Evolutionary conservation across 2,329 filamentous ascomycete genomes (phyloP), one percentile per base, ranked within the genome.

Genomic region (Tolypocladium paradoxum): DNA sequence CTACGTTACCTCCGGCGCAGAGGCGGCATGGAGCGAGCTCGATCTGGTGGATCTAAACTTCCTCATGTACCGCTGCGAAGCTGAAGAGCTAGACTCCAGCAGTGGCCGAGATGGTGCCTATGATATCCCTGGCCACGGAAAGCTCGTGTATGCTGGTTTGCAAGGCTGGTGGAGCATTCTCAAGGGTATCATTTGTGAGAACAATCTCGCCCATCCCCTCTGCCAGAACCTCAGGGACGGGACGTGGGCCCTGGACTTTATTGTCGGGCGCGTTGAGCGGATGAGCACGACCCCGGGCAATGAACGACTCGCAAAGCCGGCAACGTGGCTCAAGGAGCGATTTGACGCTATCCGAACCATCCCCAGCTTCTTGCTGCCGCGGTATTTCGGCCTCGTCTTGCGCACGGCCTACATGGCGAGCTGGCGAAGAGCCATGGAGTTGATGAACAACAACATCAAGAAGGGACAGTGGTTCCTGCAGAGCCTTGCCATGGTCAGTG

Each of bases 91-190:
- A 48, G 90, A 93, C 60, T 82, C 81, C 7, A 96, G 87, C 58
- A 79, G 78, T 50, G 89, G 90, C 4, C 78, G 81, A 55, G 89
- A 96, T 65, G 92, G 93, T n/a, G 84, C 85, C 9, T 99, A 97
- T 70, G 81, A 84, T 51, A 86, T 99, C 58, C 93, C 93, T 1
- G 84, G 85, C 1, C 76, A 90, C 64, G 92, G 91, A 2, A 83
- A 87, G 55, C 78, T 96, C 43, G 88, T 96, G 2, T 99, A 97
- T 68, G 92, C 92, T 55, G 93, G 93, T 56, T 77, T 99, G n/a
- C 93, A 99, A 68, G 95, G 95, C 37, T 99, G 93, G 92, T 96
- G 92, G 90, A 96, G 90, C 66, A 76, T 96, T 1, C 73, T 99
- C 43, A 85, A 90, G 61, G 78, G 87, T 54, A 86, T 99, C 56